Evolutionary conservation across 2,329 filamentous ascomycete genomes (phyloP).

Genomic region (Sordariomycetes sp.): DNA sequence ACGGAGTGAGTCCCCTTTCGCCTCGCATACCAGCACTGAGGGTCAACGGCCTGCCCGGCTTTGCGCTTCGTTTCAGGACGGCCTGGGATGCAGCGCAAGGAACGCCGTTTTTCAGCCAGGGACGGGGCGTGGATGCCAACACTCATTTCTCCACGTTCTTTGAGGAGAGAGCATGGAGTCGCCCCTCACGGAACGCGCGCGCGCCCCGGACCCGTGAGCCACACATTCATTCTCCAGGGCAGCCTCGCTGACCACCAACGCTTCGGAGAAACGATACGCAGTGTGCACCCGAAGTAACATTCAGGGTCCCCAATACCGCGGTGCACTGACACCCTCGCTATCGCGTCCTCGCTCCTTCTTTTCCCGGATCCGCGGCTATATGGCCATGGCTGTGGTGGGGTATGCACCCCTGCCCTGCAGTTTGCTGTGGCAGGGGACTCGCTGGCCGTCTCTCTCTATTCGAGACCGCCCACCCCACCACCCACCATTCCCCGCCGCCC

Average conservation of each 20-base stretch:
- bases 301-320: neutral
- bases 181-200: too few relatives aligned
- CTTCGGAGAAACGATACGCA: too few relatives aligned
- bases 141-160: neutral
- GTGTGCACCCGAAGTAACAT: neutral
- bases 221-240: too few relatives aligned
- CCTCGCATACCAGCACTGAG: neutral
- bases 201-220: too few relatives aligned
- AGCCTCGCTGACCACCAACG: too few relatives aligned
- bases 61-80: neutral
- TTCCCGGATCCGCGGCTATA: neutral
- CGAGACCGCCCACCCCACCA: neutral
- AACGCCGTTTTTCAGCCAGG: neutral
- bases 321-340: neutral
- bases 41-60: neutral
- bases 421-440: neutral
- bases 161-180: too few relatives aligned
- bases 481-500: neutral
- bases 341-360: neutral
- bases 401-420: neutral
- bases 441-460: neutral
- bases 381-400: neutral
- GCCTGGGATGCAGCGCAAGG: neutral
- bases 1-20: neutral
- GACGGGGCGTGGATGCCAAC: neutral